Percentiles rank a stretch among this genome's conserved stretches.
These are phyloP conservation scores for Exophiala sp. DNA, from an alignment of 2,329 filamentous ascomycete genomes.

Conservation along the genomic window DNA sequence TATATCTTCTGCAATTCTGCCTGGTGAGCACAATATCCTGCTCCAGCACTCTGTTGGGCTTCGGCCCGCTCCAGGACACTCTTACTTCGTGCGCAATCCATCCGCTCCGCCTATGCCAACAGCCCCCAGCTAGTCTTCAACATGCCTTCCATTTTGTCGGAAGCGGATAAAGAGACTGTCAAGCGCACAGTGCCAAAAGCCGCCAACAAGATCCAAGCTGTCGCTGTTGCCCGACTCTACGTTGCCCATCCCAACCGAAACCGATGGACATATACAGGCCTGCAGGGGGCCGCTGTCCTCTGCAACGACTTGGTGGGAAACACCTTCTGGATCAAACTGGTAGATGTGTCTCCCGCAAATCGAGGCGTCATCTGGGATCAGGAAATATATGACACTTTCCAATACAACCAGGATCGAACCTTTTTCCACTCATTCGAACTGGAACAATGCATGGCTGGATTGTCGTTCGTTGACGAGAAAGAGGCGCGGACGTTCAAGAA, in stretches of 20 bases:
- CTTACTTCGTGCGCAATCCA: too few relatives aligned
- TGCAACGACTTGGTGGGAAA: conserved; percentile 92
- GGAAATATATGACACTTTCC: conserved; percentile 93
- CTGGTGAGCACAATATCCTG: too few relatives aligned
- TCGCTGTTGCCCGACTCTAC: conserved; percentile 89
- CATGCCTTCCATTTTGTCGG: conserved; percentile 69
- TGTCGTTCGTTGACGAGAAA: conserved; percentile 95
- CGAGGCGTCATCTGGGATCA: conserved; percentile 94
- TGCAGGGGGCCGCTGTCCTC: conserved; percentile 87
- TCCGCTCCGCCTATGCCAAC: background rate
- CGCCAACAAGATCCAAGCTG: conserved; percentile 95
- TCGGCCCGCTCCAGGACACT: too few relatives aligned
- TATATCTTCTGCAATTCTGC: too few relatives aligned
- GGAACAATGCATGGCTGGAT: conserved; percentile 81
- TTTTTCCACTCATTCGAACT: conserved; percentile 98
- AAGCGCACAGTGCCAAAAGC: conserved; percentile 91
- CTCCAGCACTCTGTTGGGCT: too few relatives aligned
- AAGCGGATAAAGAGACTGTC: conserved; percentile 94
- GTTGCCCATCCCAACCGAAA: conserved; percentile 81
- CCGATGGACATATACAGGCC: conserved; percentile 89
- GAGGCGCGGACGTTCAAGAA: conserved; percentile 96
- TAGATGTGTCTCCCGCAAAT: conserved; percentile 81
- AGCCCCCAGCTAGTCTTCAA: conserved; percentile 16
- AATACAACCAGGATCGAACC: conserved; percentile 92
- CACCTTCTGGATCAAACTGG: conserved; percentile 96